Conservation (phyloP, 163 green algal species). For the Scenedesmus sp. region DNA sequence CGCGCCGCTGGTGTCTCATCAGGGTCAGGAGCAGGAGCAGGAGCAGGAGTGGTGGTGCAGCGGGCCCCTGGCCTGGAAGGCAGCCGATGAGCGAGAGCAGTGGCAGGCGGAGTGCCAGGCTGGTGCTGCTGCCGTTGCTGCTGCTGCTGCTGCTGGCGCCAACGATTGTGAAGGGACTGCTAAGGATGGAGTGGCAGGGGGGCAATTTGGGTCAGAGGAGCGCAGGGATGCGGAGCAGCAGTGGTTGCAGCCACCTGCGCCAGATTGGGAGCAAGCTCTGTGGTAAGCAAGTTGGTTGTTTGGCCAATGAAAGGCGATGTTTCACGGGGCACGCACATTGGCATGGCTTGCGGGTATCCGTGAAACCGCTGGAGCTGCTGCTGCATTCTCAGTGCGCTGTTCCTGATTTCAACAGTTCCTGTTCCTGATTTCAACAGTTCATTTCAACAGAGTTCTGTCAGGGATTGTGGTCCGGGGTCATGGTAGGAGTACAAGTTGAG, state of each 20-base stretch:
- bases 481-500: neutral
- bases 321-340: neutral
- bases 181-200: neutral
- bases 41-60: constrained; percentile 39
- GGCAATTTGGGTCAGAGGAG: neutral
- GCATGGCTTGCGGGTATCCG: neutral
- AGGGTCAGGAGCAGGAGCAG: too few relatives aligned
- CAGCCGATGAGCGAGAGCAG: constrained; percentile 46
- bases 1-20: neutral
- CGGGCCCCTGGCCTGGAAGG: constrained; percentile 25
- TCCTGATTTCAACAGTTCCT: neutral
- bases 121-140: neutral
- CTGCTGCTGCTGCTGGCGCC: neutral
- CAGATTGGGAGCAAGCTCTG: neutral
- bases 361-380: neutral
- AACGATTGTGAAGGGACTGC: too few relatives aligned
- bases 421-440: neutral
- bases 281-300: neutral
- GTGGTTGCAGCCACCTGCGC: constrained; percentile 45
- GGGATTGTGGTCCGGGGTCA: too few relatives aligned
- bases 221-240: constrained; percentile 11
- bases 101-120: constrained; percentile 18
- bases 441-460: too few relatives aligned
- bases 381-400: neutral
- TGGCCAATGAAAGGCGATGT: neutral